Evolutionary conservation across 2,329 filamentous ascomycete genomes (phyloP).

Genomic region (Paecilomyces niveus): DNA sequence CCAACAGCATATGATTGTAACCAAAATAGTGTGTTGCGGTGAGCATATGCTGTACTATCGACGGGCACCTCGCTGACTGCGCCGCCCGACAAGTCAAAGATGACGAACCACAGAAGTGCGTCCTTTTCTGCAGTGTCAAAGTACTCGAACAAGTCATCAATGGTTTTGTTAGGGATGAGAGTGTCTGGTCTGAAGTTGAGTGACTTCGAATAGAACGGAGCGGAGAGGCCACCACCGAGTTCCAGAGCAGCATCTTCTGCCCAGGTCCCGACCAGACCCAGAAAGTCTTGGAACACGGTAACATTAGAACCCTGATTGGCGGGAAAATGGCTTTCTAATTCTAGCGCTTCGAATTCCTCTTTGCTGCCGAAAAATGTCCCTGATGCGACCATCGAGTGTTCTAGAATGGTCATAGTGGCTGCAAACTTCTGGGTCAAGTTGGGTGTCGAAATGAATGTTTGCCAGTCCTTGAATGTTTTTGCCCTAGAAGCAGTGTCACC

Average conservation of each 20-base stretch:
- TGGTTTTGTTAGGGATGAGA: constrained; percentile 38
- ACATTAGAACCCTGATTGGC: constrained; percentile 11
- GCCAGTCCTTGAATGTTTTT: constrained; percentile 51
- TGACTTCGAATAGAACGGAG: constrained; percentile 52
- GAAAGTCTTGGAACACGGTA: constrained; percentile 20
- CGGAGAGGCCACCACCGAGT: constrained; percentile 33
- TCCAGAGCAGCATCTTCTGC: constrained; percentile 18
- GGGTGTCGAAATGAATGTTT: constrained; percentile 48
- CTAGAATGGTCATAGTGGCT: constrained; percentile 49
- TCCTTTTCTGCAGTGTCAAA: constrained; percentile 44
- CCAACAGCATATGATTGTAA: constrained; percentile 56
- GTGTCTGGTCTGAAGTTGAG: constrained; percentile 47
- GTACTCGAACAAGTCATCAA: constrained; percentile 49
- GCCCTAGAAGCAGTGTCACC: constrained; percentile 44
- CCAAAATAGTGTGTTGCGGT: constrained; percentile 59
- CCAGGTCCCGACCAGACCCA: constrained; percentile 18
- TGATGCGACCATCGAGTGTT: constrained; percentile 49
- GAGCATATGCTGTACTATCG: constrained; percentile 55
- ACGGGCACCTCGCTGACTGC: constrained; percentile 50
- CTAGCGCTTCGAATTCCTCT: constrained; percentile 45
- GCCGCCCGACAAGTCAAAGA: constrained; percentile 57
- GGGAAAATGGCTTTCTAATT: constrained; percentile 19
- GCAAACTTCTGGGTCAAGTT: constrained; percentile 53
- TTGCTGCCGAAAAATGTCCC: constrained; percentile 56
- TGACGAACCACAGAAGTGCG: constrained; percentile 53